Base-by-base conservation (phyloP, 2,329 filamentous ascomycete species). In the Cylindrodendrum hubeiense region DNA sequence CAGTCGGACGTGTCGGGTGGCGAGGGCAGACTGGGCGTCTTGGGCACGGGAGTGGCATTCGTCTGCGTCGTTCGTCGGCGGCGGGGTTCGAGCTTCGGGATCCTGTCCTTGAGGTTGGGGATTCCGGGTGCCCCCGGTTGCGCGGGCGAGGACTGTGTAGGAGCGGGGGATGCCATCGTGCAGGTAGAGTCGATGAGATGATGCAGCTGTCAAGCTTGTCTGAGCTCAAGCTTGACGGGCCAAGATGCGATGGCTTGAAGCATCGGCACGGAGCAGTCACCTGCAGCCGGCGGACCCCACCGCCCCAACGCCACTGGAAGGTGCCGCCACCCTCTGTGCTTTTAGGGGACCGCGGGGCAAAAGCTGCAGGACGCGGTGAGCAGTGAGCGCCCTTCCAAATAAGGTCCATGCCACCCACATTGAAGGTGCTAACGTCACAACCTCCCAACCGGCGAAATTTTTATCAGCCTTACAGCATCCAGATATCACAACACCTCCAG, bases 11-110 rank as follows among this genome's bases (percentile, higher is more conserved):
- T 83, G 66, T 89, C 86, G 64, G 91, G 90, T 19, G 91, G 90
- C 50, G 89, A 79, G 34, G 93, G 90, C 9, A 98, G 86, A 41
- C 85, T 77, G 51, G 94, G 94, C 28, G 95, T 97, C 71, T 87
- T 85, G 65, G 95, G 95, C 49, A 92, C 84, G 67, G 94, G 91
- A 26, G 83, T 80, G 28, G 84, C 82, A 73, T 89, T 91, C 47
- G 85, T 76, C 28, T 84, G 79, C 67, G 82, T 78, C 65, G 81
- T 76, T 65, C 86, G 84, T 65, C 87, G 85, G 65, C 85, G 85
- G 64, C 91, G 87, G 30, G 91, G 89, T 74, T 91, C 86, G 66
- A 94, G 84, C 75, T 89, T 92, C 33, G 91, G 91, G 44, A 93
- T 85, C 66, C 83, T 85, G 73, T 87, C 81, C 74, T 84, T 87